These are phyloP conservation scores for Tetrapisispora phaffii DNA, from an alignment of 805 yeast genomes.

Conservation along the genomic window DNA sequence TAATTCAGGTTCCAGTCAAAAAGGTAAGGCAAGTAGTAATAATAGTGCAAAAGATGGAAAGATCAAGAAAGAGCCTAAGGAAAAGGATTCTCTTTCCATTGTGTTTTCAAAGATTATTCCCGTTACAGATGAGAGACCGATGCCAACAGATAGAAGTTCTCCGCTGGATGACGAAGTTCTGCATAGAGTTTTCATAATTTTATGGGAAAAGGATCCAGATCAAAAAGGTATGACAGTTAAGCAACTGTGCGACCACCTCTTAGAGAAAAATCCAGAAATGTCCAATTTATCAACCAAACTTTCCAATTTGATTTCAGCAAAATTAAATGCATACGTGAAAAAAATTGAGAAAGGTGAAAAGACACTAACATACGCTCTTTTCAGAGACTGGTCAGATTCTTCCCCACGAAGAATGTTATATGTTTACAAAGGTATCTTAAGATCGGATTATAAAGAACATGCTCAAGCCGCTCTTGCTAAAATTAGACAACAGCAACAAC, in stretches of 20 bases:
- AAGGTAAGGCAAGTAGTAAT: background rate
- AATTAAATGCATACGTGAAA: slow-evolving; percentile 75
- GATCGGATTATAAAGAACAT: slow-evolving; percentile 65
- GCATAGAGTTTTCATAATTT: slow-evolving; percentile 61
- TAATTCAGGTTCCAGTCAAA: background rate
- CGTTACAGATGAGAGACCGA: slow-evolving; percentile 65
- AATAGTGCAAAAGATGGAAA: background rate
- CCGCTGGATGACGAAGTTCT: slow-evolving; percentile 61
- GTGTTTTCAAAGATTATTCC: slow-evolving; percentile 67
- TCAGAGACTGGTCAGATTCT: slow-evolving; percentile 87
- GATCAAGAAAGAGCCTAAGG: slow-evolving; percentile 12
- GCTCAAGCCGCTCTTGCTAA: slow-evolving; percentile 45
- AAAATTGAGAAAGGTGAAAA: slow-evolving; percentile 78
- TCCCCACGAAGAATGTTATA: slow-evolving; percentile 85
- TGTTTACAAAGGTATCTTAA: slow-evolving; percentile 68
- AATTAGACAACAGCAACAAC: slow-evolving; percentile 10
- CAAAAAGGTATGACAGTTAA: slow-evolving; percentile 84
- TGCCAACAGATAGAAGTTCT: slow-evolving; percentile 50
- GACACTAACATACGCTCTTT: slow-evolving; percentile 58
- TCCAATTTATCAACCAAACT: slow-evolving; percentile 71
- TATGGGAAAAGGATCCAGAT: slow-evolving; percentile 57
- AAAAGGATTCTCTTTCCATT: slow-evolving; percentile 17
- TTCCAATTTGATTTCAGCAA: slow-evolving; percentile 72
- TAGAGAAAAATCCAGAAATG: slow-evolving; percentile 75
- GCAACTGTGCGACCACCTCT: slow-evolving; percentile 68